Conservation (phyloP, 2,329 filamentous ascomycete genomes). For the Arthrocladium fulminans region DNA sequence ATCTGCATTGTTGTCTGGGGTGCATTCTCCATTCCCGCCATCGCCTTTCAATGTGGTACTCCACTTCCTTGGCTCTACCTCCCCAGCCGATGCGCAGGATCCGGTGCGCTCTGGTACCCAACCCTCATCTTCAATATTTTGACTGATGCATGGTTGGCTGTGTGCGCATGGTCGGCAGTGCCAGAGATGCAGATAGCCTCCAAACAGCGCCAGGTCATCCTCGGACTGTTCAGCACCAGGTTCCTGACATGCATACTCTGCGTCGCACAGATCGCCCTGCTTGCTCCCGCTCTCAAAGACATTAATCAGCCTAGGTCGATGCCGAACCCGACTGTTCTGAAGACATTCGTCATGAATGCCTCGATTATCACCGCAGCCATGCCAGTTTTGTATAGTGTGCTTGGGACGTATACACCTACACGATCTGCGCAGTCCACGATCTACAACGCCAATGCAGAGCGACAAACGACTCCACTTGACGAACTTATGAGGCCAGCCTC, state of each 20-base stretch:
- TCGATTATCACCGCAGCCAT: slow-evolving; percentile 3
- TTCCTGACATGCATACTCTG: slow-evolving; percentile 2
- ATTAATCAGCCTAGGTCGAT: slow-evolving; percentile 38
- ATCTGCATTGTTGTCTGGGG: slow-evolving; percentile 14
- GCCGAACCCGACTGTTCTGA: slow-evolving; percentile 5
- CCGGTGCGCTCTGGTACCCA: slow-evolving; percentile 21
- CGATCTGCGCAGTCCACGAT: neutral
- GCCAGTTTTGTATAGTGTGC: slow-evolving; percentile 1
- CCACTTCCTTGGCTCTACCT: slow-evolving; percentile 10
- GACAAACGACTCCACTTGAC: neutral
- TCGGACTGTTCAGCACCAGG: neutral
- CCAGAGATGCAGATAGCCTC: slow-evolving; percentile 21
- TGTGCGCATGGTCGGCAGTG: slow-evolving; percentile 22
- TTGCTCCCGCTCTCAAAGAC: slow-evolving; percentile 40
- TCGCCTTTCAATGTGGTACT: slow-evolving; percentile 22
- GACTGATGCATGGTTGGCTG: slow-evolving; percentile 19
- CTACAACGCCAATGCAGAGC: neutral
- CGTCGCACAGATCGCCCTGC: slow-evolving; percentile 30
- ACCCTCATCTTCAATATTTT: slow-evolving; percentile 19
- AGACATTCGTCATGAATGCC: slow-evolving; percentile 3
- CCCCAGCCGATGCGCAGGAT: slow-evolving; percentile 3
- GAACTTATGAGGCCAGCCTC: neutral
- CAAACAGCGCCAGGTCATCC: slow-evolving; percentile 2
- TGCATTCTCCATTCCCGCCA: slow-evolving; percentile 18
- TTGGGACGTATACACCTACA: neutral